phyloP scores from a whole-genome alignment of 371 early-diverging fungal species.

The Actinomortierella wolfii region DNA sequence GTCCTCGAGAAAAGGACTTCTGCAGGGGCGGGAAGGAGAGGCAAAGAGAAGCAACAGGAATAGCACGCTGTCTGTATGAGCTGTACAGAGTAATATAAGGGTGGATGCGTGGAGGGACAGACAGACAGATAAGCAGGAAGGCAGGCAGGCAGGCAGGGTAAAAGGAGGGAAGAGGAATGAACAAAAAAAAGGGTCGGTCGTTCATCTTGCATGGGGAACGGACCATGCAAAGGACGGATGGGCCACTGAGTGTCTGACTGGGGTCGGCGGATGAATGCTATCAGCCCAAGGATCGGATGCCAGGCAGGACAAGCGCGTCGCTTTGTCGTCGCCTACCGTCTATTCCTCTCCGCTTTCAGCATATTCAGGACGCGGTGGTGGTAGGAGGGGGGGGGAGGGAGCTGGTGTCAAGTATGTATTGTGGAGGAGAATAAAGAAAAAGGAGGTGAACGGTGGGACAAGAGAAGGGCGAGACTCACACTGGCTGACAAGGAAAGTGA shows the following conservation, averaged over 20 bases:
- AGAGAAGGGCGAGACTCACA: conserved; percentile 19
- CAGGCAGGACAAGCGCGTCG: not conserved
- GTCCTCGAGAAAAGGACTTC: not conserved
- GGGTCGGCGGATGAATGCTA: too few relatives aligned
- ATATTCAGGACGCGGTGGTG: too few relatives aligned
- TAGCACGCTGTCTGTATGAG: too few relatives aligned
- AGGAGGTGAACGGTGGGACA: not conserved
- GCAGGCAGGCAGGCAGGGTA: not conserved
- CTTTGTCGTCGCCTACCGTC: not conserved
- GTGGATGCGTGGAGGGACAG: not conserved
- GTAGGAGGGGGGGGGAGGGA: too few relatives aligned
- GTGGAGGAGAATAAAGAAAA: not conserved
- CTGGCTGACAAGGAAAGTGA: conserved; percentile 4
- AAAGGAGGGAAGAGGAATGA: not conserved
- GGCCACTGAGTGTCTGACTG: too few relatives aligned
- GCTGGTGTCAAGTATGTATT: not conserved
- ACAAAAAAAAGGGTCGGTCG: too few relatives aligned
- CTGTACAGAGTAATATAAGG: too few relatives aligned
- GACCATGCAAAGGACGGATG: not conserved
- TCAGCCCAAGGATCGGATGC: not conserved
- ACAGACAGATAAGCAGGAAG: not conserved
- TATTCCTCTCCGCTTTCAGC: not conserved
- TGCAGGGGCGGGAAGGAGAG: too few relatives aligned
- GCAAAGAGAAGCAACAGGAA: too few relatives aligned
- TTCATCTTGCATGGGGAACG: too few relatives aligned